Evolutionary conservation across 2,329 filamentous ascomycete genomes (phyloP).

Genomic region (Aphanoascus verrucosus): DNA sequence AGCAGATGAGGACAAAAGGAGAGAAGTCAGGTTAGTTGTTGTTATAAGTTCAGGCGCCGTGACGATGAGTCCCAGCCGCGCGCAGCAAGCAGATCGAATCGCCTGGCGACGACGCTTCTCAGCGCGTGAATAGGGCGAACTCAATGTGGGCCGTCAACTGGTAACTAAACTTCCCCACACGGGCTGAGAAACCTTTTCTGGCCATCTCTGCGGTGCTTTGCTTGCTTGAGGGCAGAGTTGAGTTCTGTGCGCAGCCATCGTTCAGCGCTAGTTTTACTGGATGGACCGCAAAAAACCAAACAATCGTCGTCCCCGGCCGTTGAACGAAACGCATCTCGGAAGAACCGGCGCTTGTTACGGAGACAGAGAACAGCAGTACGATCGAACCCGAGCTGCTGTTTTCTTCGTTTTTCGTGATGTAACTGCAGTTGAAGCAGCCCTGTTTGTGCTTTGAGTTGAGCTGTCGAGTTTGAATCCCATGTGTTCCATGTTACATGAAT

Average conservation of each 20-base stretch:
- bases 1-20: neutral
- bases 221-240: neutral
- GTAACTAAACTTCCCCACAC: neutral
- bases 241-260: neutral
- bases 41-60: neutral
- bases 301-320: too few species aligned
- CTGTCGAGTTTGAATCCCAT: neutral
- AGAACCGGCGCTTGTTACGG: neutral
- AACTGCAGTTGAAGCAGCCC: neutral
- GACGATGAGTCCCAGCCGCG: neutral
- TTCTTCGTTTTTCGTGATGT: too few species aligned
- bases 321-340: neutral
- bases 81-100: neutral
- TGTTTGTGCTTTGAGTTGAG: neutral
- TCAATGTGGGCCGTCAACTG: neutral
- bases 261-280: neutral
- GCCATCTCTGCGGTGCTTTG: neutral
- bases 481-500: constrained; percentile 5
- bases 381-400: too few species aligned
- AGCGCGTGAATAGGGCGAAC: neutral
- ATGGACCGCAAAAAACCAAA: neutral
- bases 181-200: neutral
- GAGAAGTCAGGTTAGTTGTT: neutral
- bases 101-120: too few species aligned
- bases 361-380: too few species aligned